Percentiles rank a stretch among this genome's conserved stretches.
Evolutionary conservation across 148 eudicot species (phyloP).

Genomic region (Persicaria maculosa): DNA sequence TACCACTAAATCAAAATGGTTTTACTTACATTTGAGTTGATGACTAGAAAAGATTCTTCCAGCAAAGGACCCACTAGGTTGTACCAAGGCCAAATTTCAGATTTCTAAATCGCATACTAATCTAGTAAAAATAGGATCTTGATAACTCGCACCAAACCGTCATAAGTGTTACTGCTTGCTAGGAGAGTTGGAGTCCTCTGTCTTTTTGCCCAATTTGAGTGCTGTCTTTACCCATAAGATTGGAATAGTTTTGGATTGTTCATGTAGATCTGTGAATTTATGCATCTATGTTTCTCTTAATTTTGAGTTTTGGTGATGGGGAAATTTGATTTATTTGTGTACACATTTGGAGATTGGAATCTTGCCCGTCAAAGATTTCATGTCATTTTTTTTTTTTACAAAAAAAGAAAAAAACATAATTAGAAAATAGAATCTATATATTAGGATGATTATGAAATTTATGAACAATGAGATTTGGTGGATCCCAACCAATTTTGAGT

Average conservation of each 20-base stretch:
- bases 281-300: slow-evolving; percentile 1
- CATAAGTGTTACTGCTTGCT: slow-evolving; percentile 14
- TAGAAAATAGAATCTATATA: background rate
- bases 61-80: background rate
- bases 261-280: slow-evolving; percentile 2
- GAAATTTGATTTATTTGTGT: background rate
- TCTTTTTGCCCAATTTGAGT: background rate
- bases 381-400: background rate
- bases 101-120: slow-evolving; percentile 43
- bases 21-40: too few species aligned
- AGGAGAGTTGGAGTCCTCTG: background rate
- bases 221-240: background rate
- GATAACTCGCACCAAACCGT: slow-evolving; percentile 27
- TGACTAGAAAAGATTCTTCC: too few species aligned
- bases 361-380: background rate
- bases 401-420: background rate
- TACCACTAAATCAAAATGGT: too few species aligned
- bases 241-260: background rate
- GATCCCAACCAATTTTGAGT: background rate
- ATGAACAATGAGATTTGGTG: background rate
- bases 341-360: slow-evolving; percentile 1
- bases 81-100: slow-evolving; percentile 73
- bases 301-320: background rate
- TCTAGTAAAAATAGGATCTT: slow-evolving; percentile 45
- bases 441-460: background rate